Percentiles rank a stretch among this genome's conserved stretches.
phyloP scores from a whole-genome alignment of 169 alveolate species.

The Blepharisma undulans region DNA sequence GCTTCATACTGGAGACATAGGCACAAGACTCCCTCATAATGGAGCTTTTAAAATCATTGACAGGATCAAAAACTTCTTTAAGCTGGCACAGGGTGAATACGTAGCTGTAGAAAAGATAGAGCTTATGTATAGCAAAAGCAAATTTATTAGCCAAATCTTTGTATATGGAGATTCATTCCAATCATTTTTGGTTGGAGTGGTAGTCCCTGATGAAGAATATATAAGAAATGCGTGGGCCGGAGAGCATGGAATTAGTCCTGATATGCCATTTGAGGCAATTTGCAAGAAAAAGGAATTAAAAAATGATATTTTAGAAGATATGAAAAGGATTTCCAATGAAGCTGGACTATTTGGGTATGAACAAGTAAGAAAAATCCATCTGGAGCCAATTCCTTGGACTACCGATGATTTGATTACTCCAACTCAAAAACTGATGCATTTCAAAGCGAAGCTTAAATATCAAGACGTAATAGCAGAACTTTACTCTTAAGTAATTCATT shows the following conservation, averaged over 20 bases:
- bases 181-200: constrained; percentile 41
- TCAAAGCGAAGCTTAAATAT: constrained; percentile 57
- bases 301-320: constrained; percentile 54
- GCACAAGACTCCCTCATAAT: constrained; percentile 60
- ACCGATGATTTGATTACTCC: constrained; percentile 80
- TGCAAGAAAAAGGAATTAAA: constrained; percentile 49
- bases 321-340: constrained; percentile 55
- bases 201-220: constrained; percentile 39
- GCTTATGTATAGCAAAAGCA: constrained; percentile 21
- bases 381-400: constrained; percentile 68
- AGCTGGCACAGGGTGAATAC: constrained; percentile 95
- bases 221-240: constrained; percentile 11
- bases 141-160: constrained; percentile 38
- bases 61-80: constrained; percentile 94
- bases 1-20: constrained; percentile 77
- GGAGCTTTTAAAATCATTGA: constrained; percentile 92
- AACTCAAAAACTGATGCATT: constrained; percentile 76
- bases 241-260: neutral
- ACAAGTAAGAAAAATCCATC: constrained; percentile 71
- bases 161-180: constrained; percentile 47
- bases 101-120: constrained; percentile 94
- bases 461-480: constrained; percentile 59
- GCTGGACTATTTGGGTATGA: constrained; percentile 73
- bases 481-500: neutral
- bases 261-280: constrained; percentile 35